Evolutionary conservation across 805 yeast species (phyloP).

Genomic region (Candida stauntonica): DNA sequence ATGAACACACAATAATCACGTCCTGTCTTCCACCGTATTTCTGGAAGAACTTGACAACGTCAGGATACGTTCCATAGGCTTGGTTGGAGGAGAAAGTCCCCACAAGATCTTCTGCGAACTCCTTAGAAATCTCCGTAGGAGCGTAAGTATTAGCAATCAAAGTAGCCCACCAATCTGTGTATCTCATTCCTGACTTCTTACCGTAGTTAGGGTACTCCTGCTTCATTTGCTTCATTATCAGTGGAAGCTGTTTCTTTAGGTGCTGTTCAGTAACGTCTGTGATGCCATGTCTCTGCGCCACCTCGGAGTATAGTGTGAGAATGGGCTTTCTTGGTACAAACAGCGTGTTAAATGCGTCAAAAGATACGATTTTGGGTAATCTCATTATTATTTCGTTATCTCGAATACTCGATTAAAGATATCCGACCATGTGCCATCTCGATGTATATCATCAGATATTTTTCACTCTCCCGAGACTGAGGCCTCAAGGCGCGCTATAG

Average conservation of each 20-base stretch:
- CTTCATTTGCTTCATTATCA: conserved; percentile 33
- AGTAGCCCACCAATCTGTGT: conserved; percentile 55
- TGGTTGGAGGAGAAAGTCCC: conserved; percentile 45
- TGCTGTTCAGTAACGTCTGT: conserved; percentile 23
- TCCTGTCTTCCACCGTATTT: conserved; percentile 28
- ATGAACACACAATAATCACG: conserved; percentile 41
- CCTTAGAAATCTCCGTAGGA: conserved; percentile 29
- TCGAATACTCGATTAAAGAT: no score
- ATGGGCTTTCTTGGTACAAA: conserved; percentile 55
- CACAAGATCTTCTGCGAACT: conserved; percentile 43
- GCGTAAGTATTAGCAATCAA: conserved; percentile 42
- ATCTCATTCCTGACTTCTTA: conserved; percentile 32
- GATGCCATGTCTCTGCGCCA: conserved; percentile 46
- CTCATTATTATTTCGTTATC: background rate
- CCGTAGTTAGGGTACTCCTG: conserved; percentile 60
- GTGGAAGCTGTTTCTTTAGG: conserved; percentile 19
- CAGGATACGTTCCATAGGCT: conserved; percentile 52
- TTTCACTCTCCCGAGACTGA: no score
- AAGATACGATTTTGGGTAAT: conserved; percentile 41
- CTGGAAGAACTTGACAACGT: conserved; percentile 44
- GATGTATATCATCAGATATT: no score
- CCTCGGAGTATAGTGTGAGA: conserved; percentile 45
- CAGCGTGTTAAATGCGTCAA: conserved; percentile 67
- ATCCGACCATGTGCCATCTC: no score
- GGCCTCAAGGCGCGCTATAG: no score